These are phyloP conservation scores for Nephelium lappaceum DNA, from an alignment of 345 rosid species.

Conservation along the genomic window DNA sequence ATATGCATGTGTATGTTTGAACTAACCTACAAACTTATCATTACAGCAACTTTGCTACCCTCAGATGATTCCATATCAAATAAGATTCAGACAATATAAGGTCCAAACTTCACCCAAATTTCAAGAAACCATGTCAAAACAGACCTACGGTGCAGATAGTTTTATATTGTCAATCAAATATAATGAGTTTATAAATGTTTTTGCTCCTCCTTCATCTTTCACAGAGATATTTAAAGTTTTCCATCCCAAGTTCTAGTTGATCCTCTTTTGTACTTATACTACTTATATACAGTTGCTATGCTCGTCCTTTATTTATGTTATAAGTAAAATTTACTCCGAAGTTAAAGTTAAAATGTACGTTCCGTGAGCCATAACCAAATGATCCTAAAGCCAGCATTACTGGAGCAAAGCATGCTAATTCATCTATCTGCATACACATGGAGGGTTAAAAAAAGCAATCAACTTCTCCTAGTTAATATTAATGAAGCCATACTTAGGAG, in stretches of 20 bases:
- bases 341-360: neutral
- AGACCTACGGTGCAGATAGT: neutral
- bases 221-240: neutral
- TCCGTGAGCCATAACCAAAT: slow-evolving; percentile 46
- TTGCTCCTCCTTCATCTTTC: neutral
- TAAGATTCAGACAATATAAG: neutral
- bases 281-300: neutral
- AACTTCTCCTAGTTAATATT: slow-evolving; percentile 21
- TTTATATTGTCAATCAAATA: neutral
- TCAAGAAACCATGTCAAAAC: neutral
- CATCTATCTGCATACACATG: slow-evolving; percentile 80
- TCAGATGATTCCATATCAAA: slow-evolving; percentile 6
- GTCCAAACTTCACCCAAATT: neutral
- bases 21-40: neutral
- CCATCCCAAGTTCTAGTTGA: neutral
- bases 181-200: neutral
- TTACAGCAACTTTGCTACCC: neutral
- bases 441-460: slow-evolving; percentile 6
- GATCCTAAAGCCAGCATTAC: slow-evolving; percentile 99
- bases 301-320: neutral
- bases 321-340: neutral
- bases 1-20: neutral
- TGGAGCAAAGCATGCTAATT: slow-evolving; percentile 99
- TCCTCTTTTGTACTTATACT: neutral
- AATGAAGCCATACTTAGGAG: slow-evolving; percentile 1